These are phyloP conservation scores for Viola odorata DNA, from an alignment of 345 rosid genomes.

Conservation along the genomic window DNA sequence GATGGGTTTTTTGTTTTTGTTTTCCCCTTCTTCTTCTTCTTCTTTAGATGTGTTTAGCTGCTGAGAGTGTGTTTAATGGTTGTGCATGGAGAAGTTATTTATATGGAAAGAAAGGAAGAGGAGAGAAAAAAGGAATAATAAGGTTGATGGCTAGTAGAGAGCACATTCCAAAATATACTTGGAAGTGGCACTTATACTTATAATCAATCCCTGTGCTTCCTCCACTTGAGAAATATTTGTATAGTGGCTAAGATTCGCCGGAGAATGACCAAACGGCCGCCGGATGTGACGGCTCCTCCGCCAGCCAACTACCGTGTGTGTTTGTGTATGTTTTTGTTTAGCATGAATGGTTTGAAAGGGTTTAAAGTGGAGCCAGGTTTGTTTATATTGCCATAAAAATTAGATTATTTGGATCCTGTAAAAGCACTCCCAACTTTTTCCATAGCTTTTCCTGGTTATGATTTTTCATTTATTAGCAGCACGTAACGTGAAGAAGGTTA, in stretches of 20 bases:
- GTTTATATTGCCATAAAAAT: not conserved
- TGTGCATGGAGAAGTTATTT: conserved; percentile 37
- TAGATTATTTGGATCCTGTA: not conserved
- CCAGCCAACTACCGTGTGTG: conserved; percentile 4
- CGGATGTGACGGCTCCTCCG: conserved; percentile 10
- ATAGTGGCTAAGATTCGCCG: conserved; percentile 34
- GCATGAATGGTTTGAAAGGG: conserved; percentile 15
- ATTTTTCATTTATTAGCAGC: too few relatives aligned
- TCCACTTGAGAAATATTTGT: conserved; percentile 41
- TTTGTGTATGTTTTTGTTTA: not conserved
- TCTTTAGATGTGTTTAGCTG: too few relatives aligned
- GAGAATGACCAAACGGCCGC: conserved; percentile 24
- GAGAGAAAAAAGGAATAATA: conserved; percentile 5
- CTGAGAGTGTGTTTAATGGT: conserved; percentile 34
- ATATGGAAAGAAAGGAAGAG: conserved; percentile 24
- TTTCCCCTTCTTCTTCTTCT: not conserved
- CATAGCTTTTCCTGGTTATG: not conserved
- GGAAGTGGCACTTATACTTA: not conserved
- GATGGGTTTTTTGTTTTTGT: not conserved
- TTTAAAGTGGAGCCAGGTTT: conserved; percentile 9
- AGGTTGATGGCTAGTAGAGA: conserved; percentile 4
- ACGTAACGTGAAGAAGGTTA: too few relatives aligned
- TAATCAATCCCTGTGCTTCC: conserved; percentile 43
- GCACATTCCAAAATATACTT: conserved; percentile 20
- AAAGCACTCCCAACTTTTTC: not conserved